Conservation (phyloP, 2,329 filamentous ascomycete genomes). For the Monilinia fructigena region DNA sequence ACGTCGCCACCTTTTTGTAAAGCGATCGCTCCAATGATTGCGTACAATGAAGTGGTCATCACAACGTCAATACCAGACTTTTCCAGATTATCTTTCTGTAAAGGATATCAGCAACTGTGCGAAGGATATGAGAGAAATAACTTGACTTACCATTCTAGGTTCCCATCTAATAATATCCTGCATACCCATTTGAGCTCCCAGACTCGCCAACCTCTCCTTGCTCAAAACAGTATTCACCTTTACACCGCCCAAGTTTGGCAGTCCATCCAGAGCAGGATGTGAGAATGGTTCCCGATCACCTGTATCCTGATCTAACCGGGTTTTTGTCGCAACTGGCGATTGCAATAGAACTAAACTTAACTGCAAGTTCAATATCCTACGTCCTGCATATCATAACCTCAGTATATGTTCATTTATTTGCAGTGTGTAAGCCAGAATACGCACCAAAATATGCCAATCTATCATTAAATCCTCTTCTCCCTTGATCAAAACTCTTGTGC, state of each 20-base stretch:
- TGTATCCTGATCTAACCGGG: conserved; percentile 46
- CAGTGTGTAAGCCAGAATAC: conserved; percentile 29
- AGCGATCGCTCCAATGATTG: conserved; percentile 85
- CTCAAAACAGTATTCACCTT: conserved; percentile 62
- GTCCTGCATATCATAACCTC: conserved; percentile 47
- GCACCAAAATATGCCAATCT: conserved; percentile 84
- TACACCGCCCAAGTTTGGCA: conserved; percentile 66
- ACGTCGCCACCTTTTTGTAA: conserved; percentile 80
- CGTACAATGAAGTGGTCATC: conserved; percentile 74
- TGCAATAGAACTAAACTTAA: conserved; percentile 61
- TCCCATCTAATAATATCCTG: conserved; percentile 81
- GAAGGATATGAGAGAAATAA: conserved; percentile 13
- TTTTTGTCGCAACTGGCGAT: conserved; percentile 39
- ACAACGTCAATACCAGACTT: conserved; percentile 74
- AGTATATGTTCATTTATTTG: conserved; percentile 24
- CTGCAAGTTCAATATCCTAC: conserved; percentile 59
- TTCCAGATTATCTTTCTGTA: conserved; percentile 63
- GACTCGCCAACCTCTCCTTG: conserved; percentile 61
- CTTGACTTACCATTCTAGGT: conserved; percentile 65
- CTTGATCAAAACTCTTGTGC: conserved; percentile 98
- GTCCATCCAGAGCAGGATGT: conserved; percentile 67
- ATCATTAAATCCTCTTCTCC: conserved; percentile 90
- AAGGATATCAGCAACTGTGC: conserved; percentile 30
- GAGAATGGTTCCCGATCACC: conserved; percentile 60
- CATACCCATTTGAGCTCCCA: conserved; percentile 72